Evolutionary conservation across 2,329 filamentous ascomycete genomes (phyloP).

Genomic region (Claviceps fusiformis): DNA sequence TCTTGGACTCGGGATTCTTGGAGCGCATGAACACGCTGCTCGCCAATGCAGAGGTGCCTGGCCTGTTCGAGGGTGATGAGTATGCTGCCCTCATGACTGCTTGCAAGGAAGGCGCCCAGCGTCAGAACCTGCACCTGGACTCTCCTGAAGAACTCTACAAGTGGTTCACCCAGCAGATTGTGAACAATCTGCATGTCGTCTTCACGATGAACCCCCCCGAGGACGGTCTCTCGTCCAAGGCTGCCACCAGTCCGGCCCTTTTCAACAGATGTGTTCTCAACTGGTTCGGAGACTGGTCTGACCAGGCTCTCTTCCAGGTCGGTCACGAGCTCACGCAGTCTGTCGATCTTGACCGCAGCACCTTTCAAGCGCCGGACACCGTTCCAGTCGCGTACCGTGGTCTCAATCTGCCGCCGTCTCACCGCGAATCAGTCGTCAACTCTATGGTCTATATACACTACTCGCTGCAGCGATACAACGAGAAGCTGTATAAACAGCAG

Average conservation of each 20-base stretch:
- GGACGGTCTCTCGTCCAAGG: constrained; percentile 87
- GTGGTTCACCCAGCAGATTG: constrained; percentile 99
- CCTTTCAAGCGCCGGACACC: constrained; percentile 75
- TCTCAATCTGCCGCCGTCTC: constrained; percentile 69
- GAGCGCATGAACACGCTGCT: constrained; percentile 98
- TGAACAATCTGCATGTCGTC: constrained; percentile 97
- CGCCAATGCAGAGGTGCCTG: constrained; percentile 97
- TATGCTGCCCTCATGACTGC: constrained; percentile 98
- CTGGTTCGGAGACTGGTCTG: constrained; percentile 99
- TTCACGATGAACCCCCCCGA: constrained; percentile 99
- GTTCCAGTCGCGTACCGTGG: constrained; percentile 88
- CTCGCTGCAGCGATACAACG: constrained; percentile 81
- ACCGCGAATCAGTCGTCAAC: constrained; percentile 87
- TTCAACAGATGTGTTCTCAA: constrained; percentile 99
- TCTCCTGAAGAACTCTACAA: constrained; percentile 99
- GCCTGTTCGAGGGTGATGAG: constrained; percentile 97
- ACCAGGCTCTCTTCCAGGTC: constrained; percentile 96
- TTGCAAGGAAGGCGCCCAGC: constrained; percentile 95
- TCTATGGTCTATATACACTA: constrained; percentile 99
- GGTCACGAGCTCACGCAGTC: constrained; percentile 89
- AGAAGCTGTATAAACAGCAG: constrained; percentile 79
- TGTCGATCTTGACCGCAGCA: constrained; percentile 83
- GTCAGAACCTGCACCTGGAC: constrained; percentile 86
- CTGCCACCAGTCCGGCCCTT: constrained; percentile 89
- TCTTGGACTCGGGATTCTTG: constrained; percentile 94